A percentile compares a stretch with the other conserved stretches of the same genome.
Evolutionary conservation across 2,329 filamentous ascomycete species (phyloP).

Genomic region (Exophiala xenobiotica): DNA sequence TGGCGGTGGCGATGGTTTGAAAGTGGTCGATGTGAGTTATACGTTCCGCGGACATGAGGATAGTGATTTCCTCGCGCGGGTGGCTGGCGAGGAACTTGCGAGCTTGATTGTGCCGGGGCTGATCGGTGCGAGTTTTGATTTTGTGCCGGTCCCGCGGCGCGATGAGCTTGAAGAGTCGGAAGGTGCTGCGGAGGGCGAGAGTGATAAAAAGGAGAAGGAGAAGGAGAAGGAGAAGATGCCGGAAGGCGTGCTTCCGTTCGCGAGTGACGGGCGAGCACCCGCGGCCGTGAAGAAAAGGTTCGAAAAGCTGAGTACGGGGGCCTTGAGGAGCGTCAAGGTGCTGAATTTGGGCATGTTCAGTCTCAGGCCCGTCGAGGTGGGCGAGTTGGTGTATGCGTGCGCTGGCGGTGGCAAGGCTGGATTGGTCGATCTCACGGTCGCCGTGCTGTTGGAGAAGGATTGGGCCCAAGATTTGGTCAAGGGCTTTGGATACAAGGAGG

Average conservation of each 20-base stretch:
- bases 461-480: constrained; percentile 20
- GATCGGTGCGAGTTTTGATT: constrained; percentile 23
- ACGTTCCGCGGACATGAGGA: constrained; percentile 47
- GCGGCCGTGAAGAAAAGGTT: constrained; percentile 24
- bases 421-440: constrained; percentile 24
- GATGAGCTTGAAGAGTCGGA: not conserved
- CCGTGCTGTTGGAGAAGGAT: constrained; percentile 24
- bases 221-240: constrained; percentile 12
- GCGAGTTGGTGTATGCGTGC: constrained; percentile 20
- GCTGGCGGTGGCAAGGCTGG: constrained; percentile 12
- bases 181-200: too few species aligned
- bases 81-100: constrained; percentile 32
- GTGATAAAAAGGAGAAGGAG: not conserved
- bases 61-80: constrained; percentile 42
- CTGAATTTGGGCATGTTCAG: constrained; percentile 28
- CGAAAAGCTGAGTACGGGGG: constrained; percentile 11
- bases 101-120: constrained; percentile 18
- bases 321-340: constrained; percentile 19
- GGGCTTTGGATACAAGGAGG: constrained; percentile 13
- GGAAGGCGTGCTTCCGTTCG: constrained; percentile 27
- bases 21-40: constrained; percentile 49
- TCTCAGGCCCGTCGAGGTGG: constrained; percentile 21
- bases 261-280: constrained; percentile 24
- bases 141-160: constrained; percentile 8
- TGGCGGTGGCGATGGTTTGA: constrained; percentile 33